These are phyloP conservation scores for Filobasidium wieringae DNA, from an alignment of 768 basidiomycete genomes.

Conservation along the genomic window DNA sequence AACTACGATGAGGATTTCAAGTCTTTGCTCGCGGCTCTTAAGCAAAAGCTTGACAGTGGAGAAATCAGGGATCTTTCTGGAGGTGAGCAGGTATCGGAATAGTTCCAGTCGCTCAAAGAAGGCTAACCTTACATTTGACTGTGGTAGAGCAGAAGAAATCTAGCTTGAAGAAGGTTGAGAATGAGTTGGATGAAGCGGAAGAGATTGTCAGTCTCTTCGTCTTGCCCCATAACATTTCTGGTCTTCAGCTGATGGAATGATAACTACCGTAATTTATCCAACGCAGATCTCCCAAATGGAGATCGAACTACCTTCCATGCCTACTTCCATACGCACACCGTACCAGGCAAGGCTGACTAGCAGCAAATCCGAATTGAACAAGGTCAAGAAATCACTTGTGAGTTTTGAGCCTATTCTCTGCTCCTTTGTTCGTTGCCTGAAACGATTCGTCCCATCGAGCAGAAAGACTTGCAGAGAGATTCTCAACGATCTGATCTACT, in stretches of 20 bases:
- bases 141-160: slow-evolving; percentile 65
- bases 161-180: slow-evolving; percentile 68
- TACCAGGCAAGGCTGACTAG: slow-evolving; percentile 64
- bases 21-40: slow-evolving; percentile 63
- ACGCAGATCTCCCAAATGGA: slow-evolving; percentile 97
- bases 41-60: slow-evolving; percentile 63
- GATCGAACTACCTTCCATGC: slow-evolving; percentile 90
- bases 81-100: slow-evolving; percentile 44
- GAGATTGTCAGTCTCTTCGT: slow-evolving; percentile 59
- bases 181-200: slow-evolving; percentile 95
- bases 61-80: slow-evolving; percentile 51
- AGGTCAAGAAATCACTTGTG: slow-evolving; percentile 59
- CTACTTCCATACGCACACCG: slow-evolving; percentile 63
- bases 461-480: slow-evolving; percentile 59
- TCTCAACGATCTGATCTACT: slow-evolving; percentile 70
- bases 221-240: too few species aligned
- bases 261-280: background rate
- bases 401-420: slow-evolving; percentile 15
- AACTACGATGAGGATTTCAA: slow-evolving; percentile 81
- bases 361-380: slow-evolving; percentile 61
- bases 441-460: background rate
- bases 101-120: background rate
- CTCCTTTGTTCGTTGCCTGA: background rate
- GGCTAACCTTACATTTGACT: background rate
- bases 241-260: too few species aligned